Evolutionary conservation across 2,329 filamentous ascomycete genomes (phyloP).

Genomic region (Ceratocystis harringtonii): DNA sequence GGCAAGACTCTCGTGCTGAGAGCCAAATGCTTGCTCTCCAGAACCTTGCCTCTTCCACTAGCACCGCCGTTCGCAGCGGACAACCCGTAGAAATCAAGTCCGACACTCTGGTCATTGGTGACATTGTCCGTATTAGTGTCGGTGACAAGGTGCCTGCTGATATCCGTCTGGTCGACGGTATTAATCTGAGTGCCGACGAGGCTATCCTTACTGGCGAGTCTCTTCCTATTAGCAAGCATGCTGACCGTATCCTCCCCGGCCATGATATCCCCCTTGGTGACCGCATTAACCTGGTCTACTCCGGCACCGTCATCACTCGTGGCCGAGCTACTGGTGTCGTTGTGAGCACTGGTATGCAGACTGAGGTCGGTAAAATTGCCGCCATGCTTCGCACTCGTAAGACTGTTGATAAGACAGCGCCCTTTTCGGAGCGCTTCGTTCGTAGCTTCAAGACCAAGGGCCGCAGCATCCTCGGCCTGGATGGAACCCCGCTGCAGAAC

Average conservation of each 20-base stretch:
- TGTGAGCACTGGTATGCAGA: constrained; percentile 55
- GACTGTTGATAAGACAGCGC: constrained; percentile 28
- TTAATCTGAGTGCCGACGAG: constrained; percentile 65
- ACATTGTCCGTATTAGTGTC: constrained; percentile 45
- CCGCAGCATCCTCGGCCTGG: constrained; percentile 45
- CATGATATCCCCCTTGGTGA: constrained; percentile 49
- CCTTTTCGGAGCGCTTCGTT: constrained; percentile 30
- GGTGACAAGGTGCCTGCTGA: constrained; percentile 59
- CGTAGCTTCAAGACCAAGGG: constrained; percentile 29
- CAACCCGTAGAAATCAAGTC: constrained; percentile 37
- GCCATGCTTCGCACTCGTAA: constrained; percentile 45
- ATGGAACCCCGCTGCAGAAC: constrained; percentile 71
- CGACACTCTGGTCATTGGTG: constrained; percentile 47
- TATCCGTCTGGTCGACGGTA: constrained; percentile 46
- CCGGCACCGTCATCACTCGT: constrained; percentile 55
- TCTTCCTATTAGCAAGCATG: constrained; percentile 49
- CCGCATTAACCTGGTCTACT: constrained; percentile 55
- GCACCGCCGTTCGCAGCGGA: constrained; percentile 42
- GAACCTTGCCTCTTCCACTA: constrained; percentile 42
- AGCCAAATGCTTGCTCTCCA: constrained; percentile 47
- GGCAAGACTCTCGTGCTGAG: constrained; percentile 45
- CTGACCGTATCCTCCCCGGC: constrained; percentile 39
- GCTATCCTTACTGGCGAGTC: constrained; percentile 62
- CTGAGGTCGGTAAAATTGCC: constrained; percentile 65
- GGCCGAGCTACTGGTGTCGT: constrained; percentile 56